Evolutionary conservation across 192 early-diverging fungal species (phyloP), one percentile per base, ranked within the genome.

Genomic region (Pecoramyces ruminantium): DNA sequence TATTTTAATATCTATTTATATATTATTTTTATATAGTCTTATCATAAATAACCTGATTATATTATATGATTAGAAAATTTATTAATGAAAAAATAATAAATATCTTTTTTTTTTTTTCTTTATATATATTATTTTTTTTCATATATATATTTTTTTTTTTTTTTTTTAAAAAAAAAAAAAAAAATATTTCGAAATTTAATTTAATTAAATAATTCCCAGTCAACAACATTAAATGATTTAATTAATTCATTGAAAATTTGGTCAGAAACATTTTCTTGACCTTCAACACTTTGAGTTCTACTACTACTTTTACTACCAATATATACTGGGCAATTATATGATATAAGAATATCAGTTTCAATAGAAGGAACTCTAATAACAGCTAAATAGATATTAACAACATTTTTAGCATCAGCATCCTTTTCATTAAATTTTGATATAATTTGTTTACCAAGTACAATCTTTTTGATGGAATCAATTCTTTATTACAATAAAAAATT

Each of bases 371-470:
- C 58, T 25, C 95, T 89, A n/a, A 96, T 67, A 14, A 95, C 85
- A 14, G 92, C 91, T 85, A 98, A 84, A 28, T 91, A 85, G 30
- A 96, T 85, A 39, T 87, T 82, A 0, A 96, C 88, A 1, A 82
- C 25, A 84, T 95, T 95, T 11, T 84, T 82, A 0, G 90, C 92
- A 21, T 85, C 84, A 16, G n/a, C 16, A 77, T 86, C 80, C 4
- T 40, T 77, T 79, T 95, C 94, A 79, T 93, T 92, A 84, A 95
- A 96, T 83, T 96, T 98, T 29, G 92, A 90, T 9, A 94, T 86
- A 0, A 82, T 77, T 84, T 96, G 96, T 42, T 83, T 79, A 13
- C 94, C 95, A 28, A 83, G 83, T 1, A 96, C 81, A 21, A 92
- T 80, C 78, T 85, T 85, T 67, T 90, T 83, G 78, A 83, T 83